These are phyloP conservation scores for Prunus salicina DNA, from an alignment of 306 rosid genomes.

Conservation along the genomic window DNA sequence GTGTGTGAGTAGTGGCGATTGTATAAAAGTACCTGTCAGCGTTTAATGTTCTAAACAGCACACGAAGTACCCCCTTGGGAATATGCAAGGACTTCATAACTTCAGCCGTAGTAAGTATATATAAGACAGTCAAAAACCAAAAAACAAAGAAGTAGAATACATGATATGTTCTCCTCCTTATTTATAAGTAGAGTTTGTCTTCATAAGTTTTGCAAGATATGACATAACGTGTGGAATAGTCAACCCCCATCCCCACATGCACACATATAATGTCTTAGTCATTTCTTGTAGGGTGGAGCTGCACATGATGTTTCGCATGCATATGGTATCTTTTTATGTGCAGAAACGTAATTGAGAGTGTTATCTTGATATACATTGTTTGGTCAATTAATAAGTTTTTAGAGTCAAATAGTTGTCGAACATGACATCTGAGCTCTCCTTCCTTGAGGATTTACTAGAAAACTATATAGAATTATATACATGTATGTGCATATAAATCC, in stretches of 20 bases:
- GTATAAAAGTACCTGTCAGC: constrained; percentile 47
- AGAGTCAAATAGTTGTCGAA: neutral
- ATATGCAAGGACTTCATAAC: constrained; percentile 77
- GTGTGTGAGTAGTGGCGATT: too few species aligned
- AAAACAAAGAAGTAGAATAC: neutral
- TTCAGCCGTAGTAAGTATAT: constrained; percentile 48
- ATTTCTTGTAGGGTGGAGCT: too few species aligned
- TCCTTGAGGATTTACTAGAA: neutral
- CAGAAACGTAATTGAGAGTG: too few species aligned
- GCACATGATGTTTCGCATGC: too few species aligned
- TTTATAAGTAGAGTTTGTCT: neutral
- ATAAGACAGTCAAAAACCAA: neutral
- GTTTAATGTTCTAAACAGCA: constrained; percentile 80
- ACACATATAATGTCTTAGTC: too few species aligned
- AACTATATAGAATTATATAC: neutral
- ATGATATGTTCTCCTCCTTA: neutral
- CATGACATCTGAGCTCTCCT: neutral
- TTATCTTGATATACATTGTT: too few species aligned
- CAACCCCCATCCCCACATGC: too few species aligned
- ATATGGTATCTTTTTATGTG: too few species aligned
- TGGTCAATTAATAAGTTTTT: neutral
- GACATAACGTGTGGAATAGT: too few species aligned
- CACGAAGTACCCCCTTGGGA: constrained; percentile 73
- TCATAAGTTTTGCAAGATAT: neutral
- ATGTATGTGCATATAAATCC: neutral